Evolutionary conservation across 768 basidiomycete genomes (phyloP), one percentile per base, ranked within the genome.

Genomic region (Baorangia bicolor): DNA sequence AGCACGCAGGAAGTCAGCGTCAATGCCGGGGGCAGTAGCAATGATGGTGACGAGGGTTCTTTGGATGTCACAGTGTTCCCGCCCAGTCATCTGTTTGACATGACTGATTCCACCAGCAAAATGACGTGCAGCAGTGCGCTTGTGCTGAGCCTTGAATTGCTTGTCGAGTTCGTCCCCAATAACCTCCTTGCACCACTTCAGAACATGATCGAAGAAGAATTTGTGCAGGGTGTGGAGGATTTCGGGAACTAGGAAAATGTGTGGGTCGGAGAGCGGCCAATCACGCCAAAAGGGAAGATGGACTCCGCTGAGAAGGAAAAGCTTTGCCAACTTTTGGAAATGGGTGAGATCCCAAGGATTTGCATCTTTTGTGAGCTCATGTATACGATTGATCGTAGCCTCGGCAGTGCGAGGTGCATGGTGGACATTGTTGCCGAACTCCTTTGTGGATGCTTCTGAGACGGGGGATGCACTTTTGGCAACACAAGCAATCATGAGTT

Each of bases 401-500:
- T 28, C 5, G 5, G 28, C 5, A 28, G 28, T 28, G 28, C 28
- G 10, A 28, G 28, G 28, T 28, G 3, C 5, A 5, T 28, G 28
- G 28, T 5, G 5, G 28, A 28, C 28, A 28, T 28, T 9, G 10
- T 28, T 28, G 28, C 28, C 5, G 5, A 28, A 28, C 6, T 28
- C 28, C 28, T 28, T 28, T 5, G 5, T 28, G 28, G 28, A 28
- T 28, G 28, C 28, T 28, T 28, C 28, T 28, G 5, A 28, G 28
- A 28, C 10, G 5, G 59, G 61, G 2, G 67, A 68, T 0, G 53
- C 38, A 35, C 56, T 62, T 11, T 48, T 55, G 20, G 51, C 23
- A 0, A 66, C 57, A 31, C 55, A 46, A 0, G 63, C 51, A 12
- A 64, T 42, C 0, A 52, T 41, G 11, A 20, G 59, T 54, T 44